Evolutionary conservation across 768 basidiomycete genomes (phyloP).

Genomic region (Boletus barrowsii): DNA sequence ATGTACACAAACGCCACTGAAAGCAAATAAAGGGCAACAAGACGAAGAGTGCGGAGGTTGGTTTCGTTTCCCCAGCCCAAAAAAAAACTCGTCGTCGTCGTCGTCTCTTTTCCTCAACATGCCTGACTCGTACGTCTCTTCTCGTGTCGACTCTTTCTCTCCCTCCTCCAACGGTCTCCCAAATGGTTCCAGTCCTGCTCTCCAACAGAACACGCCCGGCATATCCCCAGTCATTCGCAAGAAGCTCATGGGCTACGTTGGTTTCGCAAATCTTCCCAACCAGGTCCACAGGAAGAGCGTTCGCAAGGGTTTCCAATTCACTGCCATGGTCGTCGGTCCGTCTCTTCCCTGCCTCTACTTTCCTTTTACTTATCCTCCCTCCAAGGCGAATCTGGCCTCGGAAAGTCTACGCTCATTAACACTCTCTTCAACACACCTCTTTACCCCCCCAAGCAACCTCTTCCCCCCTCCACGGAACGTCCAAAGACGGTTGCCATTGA

Average conservation of each 20-base stretch:
- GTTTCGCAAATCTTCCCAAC: constrained; percentile 97
- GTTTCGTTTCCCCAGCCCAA: constrained; percentile 44
- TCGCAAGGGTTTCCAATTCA: constrained; percentile 98
- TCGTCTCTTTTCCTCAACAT: constrained; percentile 37
- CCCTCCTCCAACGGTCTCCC: constrained; percentile 52
- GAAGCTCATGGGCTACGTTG: constrained; percentile 94
- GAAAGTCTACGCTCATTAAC: constrained; percentile 98
- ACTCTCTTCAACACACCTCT: constrained; percentile 97
- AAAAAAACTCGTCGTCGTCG: constrained; percentile 33
- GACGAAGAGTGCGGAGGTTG: background rate
- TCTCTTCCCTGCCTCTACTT: constrained; percentile 22
- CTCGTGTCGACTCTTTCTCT: constrained; percentile 56
- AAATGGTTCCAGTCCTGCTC: constrained; percentile 65
- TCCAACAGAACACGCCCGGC: constrained; percentile 36
- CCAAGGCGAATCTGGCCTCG: constrained; percentile 93
- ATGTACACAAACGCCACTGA: constrained; percentile 26
- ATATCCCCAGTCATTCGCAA: constrained; percentile 59
- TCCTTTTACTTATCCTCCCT: constrained; percentile 5
- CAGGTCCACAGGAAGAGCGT: constrained; percentile 99
- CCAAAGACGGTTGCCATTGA: constrained; percentile 96
- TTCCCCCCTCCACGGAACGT: constrained; percentile 80
- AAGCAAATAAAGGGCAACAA: constrained; percentile 34
- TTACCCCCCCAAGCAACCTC: constrained; percentile 83
- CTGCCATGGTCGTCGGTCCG: constrained; percentile 97
- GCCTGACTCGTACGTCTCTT: constrained; percentile 73